phyloP scores from a whole-genome alignment of 148 eudicot species.

The Hydrangea macrophylla region DNA sequence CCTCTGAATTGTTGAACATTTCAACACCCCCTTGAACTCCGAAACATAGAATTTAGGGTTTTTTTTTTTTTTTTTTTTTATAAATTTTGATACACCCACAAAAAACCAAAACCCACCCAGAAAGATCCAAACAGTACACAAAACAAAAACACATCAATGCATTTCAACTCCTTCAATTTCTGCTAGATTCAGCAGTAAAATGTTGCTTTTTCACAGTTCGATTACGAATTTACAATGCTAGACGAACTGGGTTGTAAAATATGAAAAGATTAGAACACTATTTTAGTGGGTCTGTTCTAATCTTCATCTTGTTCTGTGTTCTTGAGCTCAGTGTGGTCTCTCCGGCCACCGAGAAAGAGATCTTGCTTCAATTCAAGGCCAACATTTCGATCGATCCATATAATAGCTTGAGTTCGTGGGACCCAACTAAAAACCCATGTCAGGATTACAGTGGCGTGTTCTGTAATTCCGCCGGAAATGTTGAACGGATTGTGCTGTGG shows the following conservation, averaged over 20 bases:
- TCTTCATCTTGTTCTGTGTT: constrained; percentile 26
- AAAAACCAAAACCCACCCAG: not conserved
- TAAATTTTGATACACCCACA: constrained; percentile 16
- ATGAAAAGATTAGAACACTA: constrained; percentile 43
- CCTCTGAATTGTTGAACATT: not conserved
- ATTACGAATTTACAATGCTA: constrained; percentile 56
- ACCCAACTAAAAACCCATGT: constrained; percentile 53
- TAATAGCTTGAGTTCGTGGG: constrained; percentile 66
- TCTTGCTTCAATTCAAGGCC: constrained; percentile 81
- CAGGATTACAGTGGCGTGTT: constrained; percentile 57
- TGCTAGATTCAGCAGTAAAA: not conserved
- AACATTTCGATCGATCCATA: constrained; percentile 73
- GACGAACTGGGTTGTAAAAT: constrained; percentile 26
- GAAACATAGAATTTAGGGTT: constrained; percentile 19
- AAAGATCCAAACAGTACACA: too few species aligned
- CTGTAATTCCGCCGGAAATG: constrained; percentile 73
- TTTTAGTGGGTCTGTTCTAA: too few species aligned
- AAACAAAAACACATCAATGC: not conserved
- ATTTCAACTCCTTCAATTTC: constrained; percentile 3
- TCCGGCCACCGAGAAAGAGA: constrained; percentile 56
- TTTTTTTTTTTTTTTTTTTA: too few species aligned
- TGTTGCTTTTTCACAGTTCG: constrained; percentile 14
- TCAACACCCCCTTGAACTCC: not conserved
- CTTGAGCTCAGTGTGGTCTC: constrained; percentile 37
- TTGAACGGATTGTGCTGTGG: constrained; percentile 81